Percentiles rank a stretch among this genome's conserved stretches.
These are phyloP conservation scores for Chloris gayana DNA, from an alignment of 176 grass and related monocot species.

Conservation along the genomic window DNA sequence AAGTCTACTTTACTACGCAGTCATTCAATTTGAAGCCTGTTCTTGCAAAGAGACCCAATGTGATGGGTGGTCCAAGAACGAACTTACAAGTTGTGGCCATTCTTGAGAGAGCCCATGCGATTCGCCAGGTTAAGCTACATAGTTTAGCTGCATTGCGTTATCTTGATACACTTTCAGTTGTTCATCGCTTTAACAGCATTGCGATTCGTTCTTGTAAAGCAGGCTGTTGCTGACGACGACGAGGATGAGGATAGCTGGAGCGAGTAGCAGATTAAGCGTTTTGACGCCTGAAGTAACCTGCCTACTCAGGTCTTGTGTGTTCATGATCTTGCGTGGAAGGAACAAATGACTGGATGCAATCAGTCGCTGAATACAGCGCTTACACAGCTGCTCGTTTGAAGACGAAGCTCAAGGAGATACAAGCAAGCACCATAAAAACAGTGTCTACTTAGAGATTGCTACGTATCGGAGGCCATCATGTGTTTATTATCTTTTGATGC, in stretches of 20 bases:
- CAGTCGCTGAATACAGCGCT: background rate
- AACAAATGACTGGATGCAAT: slow-evolving; percentile 22
- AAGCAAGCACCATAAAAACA: background rate
- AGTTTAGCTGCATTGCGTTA: background rate
- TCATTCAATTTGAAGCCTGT: slow-evolving; percentile 85
- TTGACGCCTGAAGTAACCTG: background rate
- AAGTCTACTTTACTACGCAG: slow-evolving; percentile 48
- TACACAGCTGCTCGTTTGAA: background rate
- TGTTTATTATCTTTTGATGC: slow-evolving; percentile 39
- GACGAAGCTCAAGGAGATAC: background rate
- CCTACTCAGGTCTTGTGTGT: slow-evolving; percentile 9
- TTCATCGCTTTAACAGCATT: background rate
- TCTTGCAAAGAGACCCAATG: slow-evolving; percentile 61
- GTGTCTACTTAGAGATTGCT: background rate
- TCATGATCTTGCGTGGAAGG: slow-evolving; percentile 25
- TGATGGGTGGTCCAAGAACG: slow-evolving; percentile 76
- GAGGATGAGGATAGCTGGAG: slow-evolving; percentile 85
- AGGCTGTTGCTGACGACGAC: slow-evolving; percentile 83
- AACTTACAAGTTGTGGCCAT: slow-evolving; percentile 90
- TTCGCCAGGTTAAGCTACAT: slow-evolving; percentile 70
- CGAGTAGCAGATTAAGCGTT: slow-evolving; percentile 56
- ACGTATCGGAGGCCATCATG: slow-evolving; percentile 20
- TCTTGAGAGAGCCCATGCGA: slow-evolving; percentile 89
- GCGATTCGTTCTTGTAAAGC: slow-evolving; percentile 29
- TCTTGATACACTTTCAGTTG: slow-evolving; percentile 13